phyloP scores from a whole-genome alignment of 2,329 filamentous ascomycete genomes.

The Arthrocladium fulminans region DNA sequence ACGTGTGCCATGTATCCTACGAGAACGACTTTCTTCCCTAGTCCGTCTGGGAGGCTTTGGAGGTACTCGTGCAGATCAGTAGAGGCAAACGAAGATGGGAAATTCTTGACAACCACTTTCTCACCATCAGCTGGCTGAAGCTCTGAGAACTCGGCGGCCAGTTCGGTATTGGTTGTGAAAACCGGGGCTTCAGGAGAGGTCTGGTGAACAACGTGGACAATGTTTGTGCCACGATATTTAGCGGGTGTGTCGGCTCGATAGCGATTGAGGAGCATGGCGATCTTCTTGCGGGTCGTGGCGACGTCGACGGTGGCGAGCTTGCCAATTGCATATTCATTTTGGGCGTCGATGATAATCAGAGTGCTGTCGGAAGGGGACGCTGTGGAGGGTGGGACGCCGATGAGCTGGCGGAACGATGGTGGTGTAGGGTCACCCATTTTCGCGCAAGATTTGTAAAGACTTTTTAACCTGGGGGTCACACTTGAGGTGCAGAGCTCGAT shows the following conservation, averaged over 20 bases:
- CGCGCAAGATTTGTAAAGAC: not conserved
- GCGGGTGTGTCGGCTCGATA: slow-evolving; percentile 40
- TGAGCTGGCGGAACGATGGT: slow-evolving; percentile 40
- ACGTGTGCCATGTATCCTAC: slow-evolving; percentile 49
- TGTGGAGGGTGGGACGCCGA: slow-evolving; percentile 48
- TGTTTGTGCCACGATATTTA: slow-evolving; percentile 30
- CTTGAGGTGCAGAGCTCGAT: too few relatives aligned
- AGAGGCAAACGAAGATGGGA: slow-evolving; percentile 52
- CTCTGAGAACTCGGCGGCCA: slow-evolving; percentile 55
- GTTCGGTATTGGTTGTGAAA: slow-evolving; percentile 53
- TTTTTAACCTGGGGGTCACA: not conserved
- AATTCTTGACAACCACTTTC: slow-evolving; percentile 49
- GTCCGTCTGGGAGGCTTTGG: slow-evolving; percentile 31
- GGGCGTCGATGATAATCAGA: slow-evolving; percentile 61
- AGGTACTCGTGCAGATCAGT: slow-evolving; percentile 51
- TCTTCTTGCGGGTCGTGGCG: slow-evolving; percentile 45
- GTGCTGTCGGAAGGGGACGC: slow-evolving; percentile 51
- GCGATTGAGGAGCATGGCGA: slow-evolving; percentile 47
- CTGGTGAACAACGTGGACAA: slow-evolving; percentile 55
- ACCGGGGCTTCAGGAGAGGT: slow-evolving; percentile 54
- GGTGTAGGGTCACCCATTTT: not conserved
- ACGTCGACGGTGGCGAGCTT: slow-evolving; percentile 48
- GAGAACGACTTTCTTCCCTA: slow-evolving; percentile 52
- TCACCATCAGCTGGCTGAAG: slow-evolving; percentile 47
- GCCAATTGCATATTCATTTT: slow-evolving; percentile 59